phyloP scores from a whole-genome alignment of 495 filamentous ascomycete species.

The Talaromyces stipitatus region DNA sequence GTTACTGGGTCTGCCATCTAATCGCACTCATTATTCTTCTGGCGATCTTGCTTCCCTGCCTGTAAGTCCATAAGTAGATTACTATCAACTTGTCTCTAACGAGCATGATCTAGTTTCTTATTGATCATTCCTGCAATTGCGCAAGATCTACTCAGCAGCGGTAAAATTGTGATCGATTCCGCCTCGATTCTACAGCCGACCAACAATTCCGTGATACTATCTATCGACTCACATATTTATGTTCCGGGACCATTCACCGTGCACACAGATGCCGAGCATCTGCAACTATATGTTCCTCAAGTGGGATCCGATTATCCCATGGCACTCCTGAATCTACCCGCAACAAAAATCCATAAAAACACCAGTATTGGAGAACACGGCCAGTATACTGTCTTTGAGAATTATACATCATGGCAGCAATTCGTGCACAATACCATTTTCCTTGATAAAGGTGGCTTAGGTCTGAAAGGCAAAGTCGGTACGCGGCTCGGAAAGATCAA shows the following conservation, averaged over 20 bases:
- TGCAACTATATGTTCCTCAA: slow-evolving; percentile 4
- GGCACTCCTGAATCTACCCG: slow-evolving; percentile 30
- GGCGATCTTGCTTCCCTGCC: slow-evolving; percentile 34
- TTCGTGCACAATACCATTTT: slow-evolving; percentile 20
- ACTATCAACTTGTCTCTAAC: not conserved
- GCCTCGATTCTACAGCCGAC: slow-evolving; percentile 1
- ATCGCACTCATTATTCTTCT: slow-evolving; percentile 28
- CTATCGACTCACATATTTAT: slow-evolving; percentile 11
- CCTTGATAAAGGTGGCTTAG: not conserved
- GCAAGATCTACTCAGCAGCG: slow-evolving; percentile 32
- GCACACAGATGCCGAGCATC: not conserved
- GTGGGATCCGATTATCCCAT: slow-evolving; percentile 12
- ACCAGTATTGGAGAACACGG: slow-evolving; percentile 25
- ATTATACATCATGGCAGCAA: slow-evolving; percentile 29
- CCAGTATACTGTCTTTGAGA: slow-evolving; percentile 27
- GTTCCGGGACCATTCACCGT: slow-evolving; percentile 20
- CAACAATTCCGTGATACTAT: slow-evolving; percentile 2
- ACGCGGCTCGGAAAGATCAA: slow-evolving; percentile 22
- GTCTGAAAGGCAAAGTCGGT: slow-evolving; percentile 1
- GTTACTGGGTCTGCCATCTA: slow-evolving; percentile 38
- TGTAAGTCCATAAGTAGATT: slow-evolving; percentile 18
- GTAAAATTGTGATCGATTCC: slow-evolving; percentile 23
- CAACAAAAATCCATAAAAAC: slow-evolving; percentile 24
- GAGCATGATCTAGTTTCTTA: slow-evolving; percentile 25
- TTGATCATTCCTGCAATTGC: slow-evolving; percentile 36